Conservation (phyloP, 2,329 filamentous ascomycete genomes). For the Knufia fluminis region DNA sequence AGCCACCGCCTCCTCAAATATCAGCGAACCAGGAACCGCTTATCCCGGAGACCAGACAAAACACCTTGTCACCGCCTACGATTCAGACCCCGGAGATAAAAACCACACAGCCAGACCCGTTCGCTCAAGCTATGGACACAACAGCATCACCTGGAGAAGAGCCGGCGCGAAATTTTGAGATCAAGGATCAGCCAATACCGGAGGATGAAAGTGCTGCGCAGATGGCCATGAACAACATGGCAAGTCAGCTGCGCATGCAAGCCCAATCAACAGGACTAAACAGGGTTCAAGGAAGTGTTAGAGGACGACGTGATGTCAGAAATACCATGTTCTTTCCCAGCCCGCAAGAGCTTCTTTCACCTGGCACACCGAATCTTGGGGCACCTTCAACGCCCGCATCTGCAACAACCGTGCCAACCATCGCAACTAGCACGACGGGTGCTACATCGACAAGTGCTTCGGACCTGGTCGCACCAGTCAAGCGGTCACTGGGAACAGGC, state of each 20-base stretch:
- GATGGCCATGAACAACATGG: conserved; percentile 39
- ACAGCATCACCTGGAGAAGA: conserved; percentile 28
- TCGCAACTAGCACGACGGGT: conserved; percentile 11
- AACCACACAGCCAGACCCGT: conserved; percentile 10
- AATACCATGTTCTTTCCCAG: conserved; percentile 76
- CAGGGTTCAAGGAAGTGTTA: conserved; percentile 64
- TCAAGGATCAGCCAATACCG: conserved; percentile 40
- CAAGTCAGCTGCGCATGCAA: conserved; percentile 40
- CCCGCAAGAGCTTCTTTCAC: conserved; percentile 26
- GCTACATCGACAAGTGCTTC: conserved; percentile 28
- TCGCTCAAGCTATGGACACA: conserved; percentile 6
- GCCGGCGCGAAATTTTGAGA: conserved; percentile 37
- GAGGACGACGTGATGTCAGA: conserved; percentile 81
- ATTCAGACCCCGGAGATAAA: conserved; percentile 7
- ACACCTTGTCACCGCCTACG: neutral
- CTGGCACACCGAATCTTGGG: conserved; percentile 9
- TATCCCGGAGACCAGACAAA: conserved; percentile 5
- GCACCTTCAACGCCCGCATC: conserved; percentile 18
- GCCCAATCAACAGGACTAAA: conserved; percentile 46
- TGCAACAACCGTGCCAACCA: conserved; percentile 24
- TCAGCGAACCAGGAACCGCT: conserved; percentile 11
- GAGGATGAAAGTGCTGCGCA: conserved; percentile 43
- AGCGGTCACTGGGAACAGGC: conserved; percentile 12
- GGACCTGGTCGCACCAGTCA: conserved; percentile 8
- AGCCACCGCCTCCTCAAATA: conserved; percentile 6